phyloP scores from a whole-genome alignment of 768 basidiomycete genomes.

The Agrocybe chaxingu region DNA sequence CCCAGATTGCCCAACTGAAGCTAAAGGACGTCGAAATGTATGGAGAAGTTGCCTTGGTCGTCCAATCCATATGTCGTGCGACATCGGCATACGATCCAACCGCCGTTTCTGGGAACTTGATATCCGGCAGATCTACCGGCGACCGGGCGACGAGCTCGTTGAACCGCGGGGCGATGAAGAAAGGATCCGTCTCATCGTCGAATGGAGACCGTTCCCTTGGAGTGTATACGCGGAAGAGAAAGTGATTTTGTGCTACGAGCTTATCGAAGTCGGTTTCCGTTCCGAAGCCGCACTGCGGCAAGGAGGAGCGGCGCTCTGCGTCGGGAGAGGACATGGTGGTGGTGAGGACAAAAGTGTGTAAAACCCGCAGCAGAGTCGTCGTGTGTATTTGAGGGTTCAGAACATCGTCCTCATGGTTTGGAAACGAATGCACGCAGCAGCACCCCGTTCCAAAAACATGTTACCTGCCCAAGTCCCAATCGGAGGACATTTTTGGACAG shows the following conservation, averaged over 20 bases:
- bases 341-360: slow-evolving; percentile 23
- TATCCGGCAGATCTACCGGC: slow-evolving; percentile 27
- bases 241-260: slow-evolving; percentile 62
- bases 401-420: slow-evolving; percentile 29
- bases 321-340: slow-evolving; percentile 17
- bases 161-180: slow-evolving; percentile 69
- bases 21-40: slow-evolving; percentile 79
- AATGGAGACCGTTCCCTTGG: slow-evolving; percentile 59
- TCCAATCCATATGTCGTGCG: slow-evolving; percentile 73
- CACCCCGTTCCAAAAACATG: slow-evolving; percentile 12
- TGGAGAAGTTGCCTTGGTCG: slow-evolving; percentile 63
- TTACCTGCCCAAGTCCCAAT: slow-evolving; percentile 3
- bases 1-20: slow-evolving; percentile 82
- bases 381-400: slow-evolving; percentile 9
- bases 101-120: slow-evolving; percentile 23
- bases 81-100: slow-evolving; percentile 60
- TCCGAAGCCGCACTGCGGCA: slow-evolving; percentile 77
- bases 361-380: slow-evolving; percentile 5
- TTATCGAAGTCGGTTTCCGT: slow-evolving; percentile 57
- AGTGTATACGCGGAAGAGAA: slow-evolving; percentile 79
- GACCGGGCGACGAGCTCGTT: slow-evolving; percentile 41
- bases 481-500: slow-evolving; percentile 5
- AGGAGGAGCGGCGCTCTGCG: slow-evolving; percentile 22
- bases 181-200: slow-evolving; percentile 54
- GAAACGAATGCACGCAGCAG: slow-evolving; percentile 22